Conservation (phyloP, 805 yeast genomes). For the Jamesozyma gamospora region DNA sequence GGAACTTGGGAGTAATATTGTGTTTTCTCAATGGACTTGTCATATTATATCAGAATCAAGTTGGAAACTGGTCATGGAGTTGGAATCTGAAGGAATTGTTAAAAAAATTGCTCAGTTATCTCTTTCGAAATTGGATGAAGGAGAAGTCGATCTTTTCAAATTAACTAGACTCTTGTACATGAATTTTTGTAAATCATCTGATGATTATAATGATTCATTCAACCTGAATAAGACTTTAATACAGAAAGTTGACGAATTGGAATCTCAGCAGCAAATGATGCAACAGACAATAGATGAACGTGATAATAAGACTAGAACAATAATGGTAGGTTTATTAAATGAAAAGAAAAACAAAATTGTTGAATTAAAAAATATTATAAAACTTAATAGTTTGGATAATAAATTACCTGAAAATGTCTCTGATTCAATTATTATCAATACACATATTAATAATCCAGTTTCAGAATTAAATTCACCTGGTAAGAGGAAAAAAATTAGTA, state of each 20-base stretch:
- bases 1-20: conserved; percentile 3
- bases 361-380: conserved; percentile 10
- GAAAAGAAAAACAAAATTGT: conserved; percentile 20
- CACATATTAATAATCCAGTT: conserved; percentile 11
- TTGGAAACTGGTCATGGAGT: conserved; percentile 18
- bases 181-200: conserved; percentile 3
- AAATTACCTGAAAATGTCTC: background rate
- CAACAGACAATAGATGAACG: conserved; percentile 14
- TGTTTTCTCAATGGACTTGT: conserved; percentile 14
- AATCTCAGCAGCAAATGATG: conserved; percentile 7
- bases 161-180: conserved; percentile 13
- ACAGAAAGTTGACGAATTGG: conserved; percentile 1
- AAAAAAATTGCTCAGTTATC: conserved; percentile 18
- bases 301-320: conserved; percentile 14
- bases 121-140: conserved; percentile 6
- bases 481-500: conserved; percentile 7
- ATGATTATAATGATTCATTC: too few species aligned
- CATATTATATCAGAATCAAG: conserved; percentile 4
- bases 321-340: conserved; percentile 18
- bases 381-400: background rate
- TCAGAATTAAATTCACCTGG: conserved; percentile 20
- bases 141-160: conserved; percentile 21
- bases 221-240: too few species aligned
- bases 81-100: conserved; percentile 9
- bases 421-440: conserved; percentile 15